phyloP scores from a whole-genome alignment of 345 rosid genomes.

The Pseudoturritis turrita region DNA sequence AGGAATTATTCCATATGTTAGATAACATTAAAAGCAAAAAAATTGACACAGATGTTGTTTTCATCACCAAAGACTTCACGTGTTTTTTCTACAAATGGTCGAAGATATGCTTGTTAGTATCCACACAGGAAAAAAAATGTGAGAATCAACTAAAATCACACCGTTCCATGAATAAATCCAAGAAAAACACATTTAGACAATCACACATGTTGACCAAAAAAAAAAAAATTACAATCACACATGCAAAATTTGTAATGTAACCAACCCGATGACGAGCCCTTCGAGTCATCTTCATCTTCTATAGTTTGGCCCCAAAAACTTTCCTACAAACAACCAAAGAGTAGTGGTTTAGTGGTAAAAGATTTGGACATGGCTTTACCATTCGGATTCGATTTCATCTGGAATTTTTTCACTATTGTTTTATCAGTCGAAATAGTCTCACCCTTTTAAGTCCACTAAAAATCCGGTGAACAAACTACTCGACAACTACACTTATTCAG shows the following conservation, averaged over 20 bases:
- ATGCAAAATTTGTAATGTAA: constrained; percentile 5
- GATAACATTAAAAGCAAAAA: neutral
- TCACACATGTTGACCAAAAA: too few species aligned
- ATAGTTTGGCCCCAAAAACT: neutral
- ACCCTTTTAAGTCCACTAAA: too few species aligned
- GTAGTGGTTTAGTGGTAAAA: too few species aligned
- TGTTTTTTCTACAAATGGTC: constrained; percentile 2
- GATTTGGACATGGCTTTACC: too few species aligned
- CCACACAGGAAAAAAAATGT: neutral
- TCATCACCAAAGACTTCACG: constrained; percentile 11
- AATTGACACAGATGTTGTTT: neutral
- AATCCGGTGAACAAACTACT: too few species aligned
- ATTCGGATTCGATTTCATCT: too few species aligned
- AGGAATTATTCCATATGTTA: neutral
- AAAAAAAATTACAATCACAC: constrained; percentile 16
- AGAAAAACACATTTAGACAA: constrained; percentile 6
- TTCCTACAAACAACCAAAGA: too few species aligned
- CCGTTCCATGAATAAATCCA: constrained; percentile 13
- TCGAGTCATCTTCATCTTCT: constrained; percentile 10
- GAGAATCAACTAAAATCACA: constrained; percentile 7
- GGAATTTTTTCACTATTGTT: too few species aligned
- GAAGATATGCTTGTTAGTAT: neutral
- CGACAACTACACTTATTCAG: too few species aligned
- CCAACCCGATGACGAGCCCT: neutral
- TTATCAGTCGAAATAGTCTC: too few species aligned